Percentiles rank a stretch among this genome's conserved stretches.
Conservation (phyloP, 2,329 filamentous ascomycete genomes). For the Monosporascus sp. region DNA sequence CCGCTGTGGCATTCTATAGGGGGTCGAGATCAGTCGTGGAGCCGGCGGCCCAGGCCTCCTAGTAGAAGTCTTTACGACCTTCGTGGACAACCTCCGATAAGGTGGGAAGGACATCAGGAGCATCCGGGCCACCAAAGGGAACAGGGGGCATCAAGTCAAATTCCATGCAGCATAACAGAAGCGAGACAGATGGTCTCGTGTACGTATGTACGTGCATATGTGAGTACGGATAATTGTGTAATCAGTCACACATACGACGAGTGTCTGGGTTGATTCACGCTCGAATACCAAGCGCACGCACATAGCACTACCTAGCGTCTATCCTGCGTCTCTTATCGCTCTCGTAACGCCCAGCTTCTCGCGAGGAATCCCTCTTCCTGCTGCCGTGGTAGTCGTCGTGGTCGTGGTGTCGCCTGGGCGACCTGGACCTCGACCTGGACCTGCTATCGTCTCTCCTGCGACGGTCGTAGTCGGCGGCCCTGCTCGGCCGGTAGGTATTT, state of each 20-base stretch:
- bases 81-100: neutral
- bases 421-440: slow-evolving; percentile 45
- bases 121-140: too few relatives aligned
- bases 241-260: slow-evolving; percentile 7
- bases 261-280: slow-evolving; percentile 10
- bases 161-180: too few relatives aligned
- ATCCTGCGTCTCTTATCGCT: slow-evolving; percentile 56
- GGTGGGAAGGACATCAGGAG: neutral
- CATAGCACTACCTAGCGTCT: slow-evolving; percentile 31
- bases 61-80: neutral
- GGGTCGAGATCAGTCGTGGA: too few relatives aligned
- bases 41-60: too few relatives aligned
- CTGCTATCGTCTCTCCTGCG: slow-evolving; percentile 23
- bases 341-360: slow-evolving; percentile 48
- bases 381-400: slow-evolving; percentile 41
- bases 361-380: slow-evolving; percentile 53
- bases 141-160: too few relatives aligned
- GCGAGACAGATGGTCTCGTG: too few relatives aligned
- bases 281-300: neutral
- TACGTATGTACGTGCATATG: neutral
- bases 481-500: slow-evolving; percentile 21
- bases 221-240: slow-evolving; percentile 12
- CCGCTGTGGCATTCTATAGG: too few relatives aligned
- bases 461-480: slow-evolving; percentile 28
- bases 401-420: slow-evolving; percentile 38